Percentiles rank a stretch among this genome's conserved stretches.
Evolutionary conservation across 2,329 filamentous ascomycete species (phyloP).

Genomic region (Monosporascus sp.): DNA sequence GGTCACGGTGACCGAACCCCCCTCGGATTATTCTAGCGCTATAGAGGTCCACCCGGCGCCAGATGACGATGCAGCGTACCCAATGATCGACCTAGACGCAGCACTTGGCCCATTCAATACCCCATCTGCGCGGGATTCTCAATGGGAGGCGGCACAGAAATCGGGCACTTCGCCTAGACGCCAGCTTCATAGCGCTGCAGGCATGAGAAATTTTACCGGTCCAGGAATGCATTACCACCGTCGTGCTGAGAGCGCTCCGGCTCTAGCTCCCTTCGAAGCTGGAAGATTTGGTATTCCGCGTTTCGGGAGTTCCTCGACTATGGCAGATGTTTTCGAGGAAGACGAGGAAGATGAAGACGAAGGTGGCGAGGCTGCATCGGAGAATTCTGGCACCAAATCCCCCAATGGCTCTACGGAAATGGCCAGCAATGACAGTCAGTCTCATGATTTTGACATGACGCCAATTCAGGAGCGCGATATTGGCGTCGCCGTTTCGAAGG

Average conservation of each 20-base stretch:
- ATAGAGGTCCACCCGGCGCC: conserved; percentile 28
- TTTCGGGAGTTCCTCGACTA: conserved; percentile 63
- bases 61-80: conserved; percentile 63
- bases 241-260: conserved; percentile 74
- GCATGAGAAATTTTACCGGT: conserved; percentile 62
- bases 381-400: conserved; percentile 19
- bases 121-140: conserved; percentile 55
- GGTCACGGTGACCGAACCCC: conserved; percentile 36
- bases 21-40: conserved; percentile 31
- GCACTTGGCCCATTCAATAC: conserved; percentile 91
- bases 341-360: conserved; percentile 61
- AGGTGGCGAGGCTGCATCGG: conserved; percentile 19
- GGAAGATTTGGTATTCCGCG: conserved; percentile 52
- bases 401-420: conserved; percentile 17
- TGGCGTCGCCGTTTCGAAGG: conserved; percentile 8
- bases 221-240: conserved; percentile 72
- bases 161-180: conserved; percentile 54
- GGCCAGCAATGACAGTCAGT: conserved; percentile 8
- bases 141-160: conserved; percentile 62
- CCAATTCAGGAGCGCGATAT: conserved; percentile 25
- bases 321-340: conserved; percentile 85
- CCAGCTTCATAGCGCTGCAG: conserved; percentile 70
- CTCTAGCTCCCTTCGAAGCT: conserved; percentile 68
- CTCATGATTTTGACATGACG: conserved; percentile 18
- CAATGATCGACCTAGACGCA: conserved; percentile 90